A percentile compares a stretch with the other conserved stretches of the same genome.
Evolutionary conservation across 768 basidiomycete species (phyloP).

Genomic region (Postia placenta): DNA sequence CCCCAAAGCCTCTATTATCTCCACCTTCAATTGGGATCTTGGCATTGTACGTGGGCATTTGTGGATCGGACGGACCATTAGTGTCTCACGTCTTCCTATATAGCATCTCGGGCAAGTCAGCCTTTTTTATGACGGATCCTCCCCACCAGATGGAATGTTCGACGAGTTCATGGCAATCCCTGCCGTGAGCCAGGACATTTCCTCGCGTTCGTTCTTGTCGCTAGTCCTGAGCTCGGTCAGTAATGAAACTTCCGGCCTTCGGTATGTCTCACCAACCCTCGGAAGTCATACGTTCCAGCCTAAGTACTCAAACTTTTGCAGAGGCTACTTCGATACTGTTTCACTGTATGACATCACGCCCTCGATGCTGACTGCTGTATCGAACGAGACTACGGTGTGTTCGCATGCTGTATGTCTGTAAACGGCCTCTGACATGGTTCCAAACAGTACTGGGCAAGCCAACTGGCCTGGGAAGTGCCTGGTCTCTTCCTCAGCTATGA

Average conservation of each 20-base stretch:
- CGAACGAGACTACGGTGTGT: slow-evolving; percentile 34
- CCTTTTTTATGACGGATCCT: slow-evolving; percentile 57
- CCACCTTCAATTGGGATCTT: slow-evolving; percentile 34
- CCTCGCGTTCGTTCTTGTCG: slow-evolving; percentile 34
- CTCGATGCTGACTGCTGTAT: slow-evolving; percentile 30
- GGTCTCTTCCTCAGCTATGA: slow-evolving; percentile 31
- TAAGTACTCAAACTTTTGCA: neutral
- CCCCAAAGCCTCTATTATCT: slow-evolving; percentile 45
- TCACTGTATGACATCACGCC: slow-evolving; percentile 28
- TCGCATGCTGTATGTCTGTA: neutral
- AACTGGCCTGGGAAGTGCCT: slow-evolving; percentile 26
- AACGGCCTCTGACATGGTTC: neutral
- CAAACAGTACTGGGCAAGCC: slow-evolving; percentile 40
- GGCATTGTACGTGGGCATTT: slow-evolving; percentile 26
- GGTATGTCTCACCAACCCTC: slow-evolving; percentile 26
- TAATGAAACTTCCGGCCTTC: slow-evolving; percentile 28
- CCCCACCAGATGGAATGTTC: slow-evolving; percentile 42
- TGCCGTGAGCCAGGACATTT: slow-evolving; percentile 29
- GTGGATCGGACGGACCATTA: neutral
- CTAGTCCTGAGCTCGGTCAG: slow-evolving; percentile 34
- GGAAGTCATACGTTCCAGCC: slow-evolving; percentile 23
- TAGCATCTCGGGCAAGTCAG: slow-evolving; percentile 20
- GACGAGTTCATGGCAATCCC: slow-evolving; percentile 46
- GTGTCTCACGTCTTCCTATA: neutral
- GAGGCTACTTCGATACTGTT: slow-evolving; percentile 27